phyloP scores from a whole-genome alignment of 1,284 basidiomycete species.

The Anthracocystis setariae region DNA sequence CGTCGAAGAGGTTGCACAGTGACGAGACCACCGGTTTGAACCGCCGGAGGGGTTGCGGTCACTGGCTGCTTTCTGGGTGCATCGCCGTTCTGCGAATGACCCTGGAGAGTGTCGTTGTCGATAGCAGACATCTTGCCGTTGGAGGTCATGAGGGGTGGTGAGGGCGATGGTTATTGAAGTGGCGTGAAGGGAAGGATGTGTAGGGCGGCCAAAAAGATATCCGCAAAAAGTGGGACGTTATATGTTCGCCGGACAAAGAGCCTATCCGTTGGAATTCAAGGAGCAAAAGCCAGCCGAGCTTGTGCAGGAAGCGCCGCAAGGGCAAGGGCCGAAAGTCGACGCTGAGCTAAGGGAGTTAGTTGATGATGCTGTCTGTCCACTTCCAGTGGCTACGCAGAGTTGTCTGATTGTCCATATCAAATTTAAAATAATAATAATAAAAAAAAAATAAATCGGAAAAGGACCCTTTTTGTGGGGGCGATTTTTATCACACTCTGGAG shows the following conservation, averaged over 20 bases:
- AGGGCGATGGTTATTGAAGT: too few relatives aligned
- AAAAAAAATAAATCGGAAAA: not conserved
- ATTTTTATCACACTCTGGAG: too few relatives aligned
- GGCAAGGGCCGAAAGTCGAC: not conserved
- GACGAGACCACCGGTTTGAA: conserved; percentile 27
- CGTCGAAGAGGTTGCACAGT: conserved; percentile 81
- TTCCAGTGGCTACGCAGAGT: conserved; percentile 16
- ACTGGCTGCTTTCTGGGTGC: conserved; percentile 16
- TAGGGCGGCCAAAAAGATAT: too few relatives aligned
- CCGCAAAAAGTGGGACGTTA: conserved; percentile 1
- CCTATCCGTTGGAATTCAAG: conserved; percentile 1
- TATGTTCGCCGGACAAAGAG: conserved; percentile 11
- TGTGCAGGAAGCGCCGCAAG: not conserved
- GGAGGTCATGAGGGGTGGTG: not conserved
- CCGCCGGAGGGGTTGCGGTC: conserved; percentile 2
- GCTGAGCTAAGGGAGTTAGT: conserved; percentile 16
- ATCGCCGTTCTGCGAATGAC: conserved; percentile 14
- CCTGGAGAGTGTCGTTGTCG: conserved; percentile 16
- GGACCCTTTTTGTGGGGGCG: not conserved
- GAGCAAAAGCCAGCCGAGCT: not conserved
- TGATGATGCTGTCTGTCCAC: too few relatives aligned
- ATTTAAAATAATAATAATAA: not conserved
- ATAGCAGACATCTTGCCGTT: conserved; percentile 21
- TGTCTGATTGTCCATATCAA: conserved; percentile 4
- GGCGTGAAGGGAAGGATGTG: too few relatives aligned